Evolutionary conservation across 768 basidiomycete genomes (phyloP).

Genomic region (Psilocybe azurescens): DNA sequence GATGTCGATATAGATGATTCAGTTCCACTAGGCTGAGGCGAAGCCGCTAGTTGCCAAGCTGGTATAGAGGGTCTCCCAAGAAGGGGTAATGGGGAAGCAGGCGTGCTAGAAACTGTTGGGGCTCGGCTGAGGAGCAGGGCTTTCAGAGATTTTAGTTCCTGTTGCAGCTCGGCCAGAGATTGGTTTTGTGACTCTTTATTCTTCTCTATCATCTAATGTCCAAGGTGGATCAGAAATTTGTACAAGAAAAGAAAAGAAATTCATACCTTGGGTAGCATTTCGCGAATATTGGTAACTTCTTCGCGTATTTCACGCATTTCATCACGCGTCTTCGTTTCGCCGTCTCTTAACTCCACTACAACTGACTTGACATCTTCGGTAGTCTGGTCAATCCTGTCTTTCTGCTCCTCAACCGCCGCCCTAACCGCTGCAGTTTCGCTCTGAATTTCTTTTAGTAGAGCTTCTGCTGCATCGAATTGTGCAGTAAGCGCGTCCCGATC

Average conservation of each 20-base stretch:
- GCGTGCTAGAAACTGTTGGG: conserved; percentile 50
- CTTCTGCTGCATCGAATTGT: conserved; percentile 90
- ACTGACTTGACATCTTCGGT: conserved; percentile 75
- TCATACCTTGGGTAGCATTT: conserved; percentile 90
- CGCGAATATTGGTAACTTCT: conserved; percentile 88
- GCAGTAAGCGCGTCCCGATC: conserved; percentile 85
- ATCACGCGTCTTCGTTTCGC: conserved; percentile 78
- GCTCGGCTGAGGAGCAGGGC: conserved; percentile 82
- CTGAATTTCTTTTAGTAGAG: conserved; percentile 80
- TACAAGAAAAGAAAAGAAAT: conserved; percentile 1
- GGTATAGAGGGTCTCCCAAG: conserved; percentile 79
- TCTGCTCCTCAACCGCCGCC: conserved; percentile 77
- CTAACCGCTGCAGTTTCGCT: conserved; percentile 76
- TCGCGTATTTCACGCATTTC: conserved; percentile 93
- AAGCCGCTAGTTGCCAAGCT: conserved; percentile 82
- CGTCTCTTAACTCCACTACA: conserved; percentile 77
- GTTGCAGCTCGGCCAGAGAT: conserved; percentile 86
- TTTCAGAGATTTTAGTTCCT: conserved; percentile 94
- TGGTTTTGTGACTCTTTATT: conserved; percentile 85
- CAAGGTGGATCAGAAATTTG: conserved; percentile 3
- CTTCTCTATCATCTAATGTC: conserved; percentile 88
- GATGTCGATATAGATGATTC: conserved; percentile 7
- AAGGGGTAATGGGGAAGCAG: conserved; percentile 56
- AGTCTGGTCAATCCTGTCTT: conserved; percentile 70
- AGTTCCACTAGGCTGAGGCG: conserved; percentile 25